Evolutionary conservation across 2,329 filamentous ascomycete species (phyloP).

Genomic region (Colletotrichum godetiae): DNA sequence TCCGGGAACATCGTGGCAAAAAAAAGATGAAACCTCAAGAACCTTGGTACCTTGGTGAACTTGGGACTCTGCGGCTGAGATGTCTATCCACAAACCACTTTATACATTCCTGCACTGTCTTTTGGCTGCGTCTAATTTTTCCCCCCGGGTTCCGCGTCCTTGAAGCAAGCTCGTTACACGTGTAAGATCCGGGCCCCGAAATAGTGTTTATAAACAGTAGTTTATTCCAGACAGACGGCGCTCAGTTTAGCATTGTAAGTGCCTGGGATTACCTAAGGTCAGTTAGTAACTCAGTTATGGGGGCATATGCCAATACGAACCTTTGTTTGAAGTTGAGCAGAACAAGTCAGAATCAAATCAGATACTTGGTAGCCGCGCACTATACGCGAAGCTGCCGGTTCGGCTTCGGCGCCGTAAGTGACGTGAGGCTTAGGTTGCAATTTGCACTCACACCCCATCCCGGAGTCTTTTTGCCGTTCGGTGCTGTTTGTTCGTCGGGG

Average conservation of each 20-base stretch:
- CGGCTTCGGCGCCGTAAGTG: no score
- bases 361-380: background rate
- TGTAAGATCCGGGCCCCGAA: background rate
- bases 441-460: background rate
- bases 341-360: background rate
- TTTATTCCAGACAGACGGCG: background rate
- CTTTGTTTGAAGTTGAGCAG: background rate
- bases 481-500: background rate
- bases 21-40: no score
- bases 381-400: background rate
- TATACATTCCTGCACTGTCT: constrained; percentile 33
- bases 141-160: background rate
- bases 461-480: background rate
- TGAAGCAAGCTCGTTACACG: no score
- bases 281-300: no score
- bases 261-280: background rate
- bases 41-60: background rate
- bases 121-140: background rate
- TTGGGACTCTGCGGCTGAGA: background rate
- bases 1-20: background rate
- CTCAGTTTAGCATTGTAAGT: background rate
- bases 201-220: background rate
- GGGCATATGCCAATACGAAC: background rate
- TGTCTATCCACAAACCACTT: constrained; percentile 23
- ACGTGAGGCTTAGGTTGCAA: background rate